Conservation (phyloP, 2,329 filamentous ascomycete genomes). For the Hypoxylon sp. region DNA sequence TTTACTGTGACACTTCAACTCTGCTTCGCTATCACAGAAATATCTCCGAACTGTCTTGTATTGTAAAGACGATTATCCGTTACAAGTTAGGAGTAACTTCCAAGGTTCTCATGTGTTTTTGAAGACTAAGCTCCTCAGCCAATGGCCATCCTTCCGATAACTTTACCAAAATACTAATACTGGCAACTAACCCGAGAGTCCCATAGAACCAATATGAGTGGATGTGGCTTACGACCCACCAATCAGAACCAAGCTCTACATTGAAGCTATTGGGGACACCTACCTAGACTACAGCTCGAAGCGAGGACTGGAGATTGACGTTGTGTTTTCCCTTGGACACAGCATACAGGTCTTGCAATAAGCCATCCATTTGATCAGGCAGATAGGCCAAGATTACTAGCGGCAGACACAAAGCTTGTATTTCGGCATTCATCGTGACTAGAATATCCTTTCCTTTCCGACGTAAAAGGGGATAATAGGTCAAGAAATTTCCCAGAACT, state of each 20-base stretch:
- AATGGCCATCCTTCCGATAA: no score
- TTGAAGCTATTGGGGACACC: not conserved
- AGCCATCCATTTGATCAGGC: not conserved
- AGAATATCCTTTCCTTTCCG: not conserved
- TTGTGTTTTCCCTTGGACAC: no score
- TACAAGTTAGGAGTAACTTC: no score
- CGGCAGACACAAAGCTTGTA: not conserved
- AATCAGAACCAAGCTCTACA: not conserved
- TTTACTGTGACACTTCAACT: not conserved
- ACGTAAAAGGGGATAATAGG: not conserved
- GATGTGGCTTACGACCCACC: not conserved
- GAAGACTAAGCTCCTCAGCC: no score
- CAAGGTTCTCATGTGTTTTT: no score
- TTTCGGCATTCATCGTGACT: not conserved
- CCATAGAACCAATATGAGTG: no score
- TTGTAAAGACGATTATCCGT: no score
- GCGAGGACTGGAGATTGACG: not conserved
- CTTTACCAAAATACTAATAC: no score
- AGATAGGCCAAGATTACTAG: not conserved
- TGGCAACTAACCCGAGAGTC: no score
- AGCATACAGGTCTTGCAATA: no score
- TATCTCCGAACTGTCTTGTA: no score
- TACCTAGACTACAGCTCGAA: not conserved
- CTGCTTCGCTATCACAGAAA: no score
- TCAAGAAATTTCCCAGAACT: not conserved